A percentile compares a stretch with the other conserved stretches of the same genome.
Evolutionary conservation across 1,284 basidiomycete genomes (phyloP).

Genomic region (Dichomitus squalens): DNA sequence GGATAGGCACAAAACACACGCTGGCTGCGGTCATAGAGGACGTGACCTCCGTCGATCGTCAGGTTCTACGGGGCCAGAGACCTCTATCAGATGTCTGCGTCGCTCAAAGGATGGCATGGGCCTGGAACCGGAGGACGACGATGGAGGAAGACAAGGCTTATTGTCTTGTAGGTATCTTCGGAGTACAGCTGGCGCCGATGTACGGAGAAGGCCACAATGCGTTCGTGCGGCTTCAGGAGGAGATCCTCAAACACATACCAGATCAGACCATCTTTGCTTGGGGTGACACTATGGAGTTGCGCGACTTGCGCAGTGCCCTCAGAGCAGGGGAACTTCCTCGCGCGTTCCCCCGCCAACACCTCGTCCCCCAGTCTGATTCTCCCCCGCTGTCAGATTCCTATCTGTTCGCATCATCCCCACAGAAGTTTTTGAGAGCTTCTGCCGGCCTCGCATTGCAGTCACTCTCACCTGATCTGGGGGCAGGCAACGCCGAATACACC

Average conservation of each 20-base stretch:
- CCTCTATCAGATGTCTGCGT: not conserved
- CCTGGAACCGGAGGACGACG: not conserved
- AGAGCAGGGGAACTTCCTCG: too few relatives aligned
- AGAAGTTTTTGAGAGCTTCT: too few relatives aligned
- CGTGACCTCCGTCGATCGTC: not conserved
- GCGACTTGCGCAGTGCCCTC: too few relatives aligned
- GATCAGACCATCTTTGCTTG: slow-evolving; percentile 8
- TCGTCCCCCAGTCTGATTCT: too few relatives aligned
- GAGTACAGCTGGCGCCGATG: not conserved
- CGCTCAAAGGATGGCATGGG: slow-evolving; percentile 5
- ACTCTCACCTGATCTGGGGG: too few relatives aligned
- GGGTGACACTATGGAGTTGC: too few relatives aligned
- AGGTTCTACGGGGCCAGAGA: not conserved
- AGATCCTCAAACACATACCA: slow-evolving; percentile 6
- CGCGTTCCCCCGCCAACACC: too few relatives aligned
- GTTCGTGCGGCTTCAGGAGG: slow-evolving; percentile 5
- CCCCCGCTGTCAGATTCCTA: too few relatives aligned
- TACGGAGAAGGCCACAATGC: slow-evolving; percentile 9
- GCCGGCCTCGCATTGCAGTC: too few relatives aligned
- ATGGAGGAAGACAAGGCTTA: slow-evolving; percentile 8
- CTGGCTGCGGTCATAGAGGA: not conserved
- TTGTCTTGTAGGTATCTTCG: slow-evolving; percentile 11
- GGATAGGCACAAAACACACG: slow-evolving; percentile 1
- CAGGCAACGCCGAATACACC: too few relatives aligned
- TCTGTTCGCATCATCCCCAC: too few relatives aligned